These are phyloP conservation scores for Fusarium stilboides DNA, from an alignment of 2,329 filamentous ascomycete genomes.

Conservation along the genomic window DNA sequence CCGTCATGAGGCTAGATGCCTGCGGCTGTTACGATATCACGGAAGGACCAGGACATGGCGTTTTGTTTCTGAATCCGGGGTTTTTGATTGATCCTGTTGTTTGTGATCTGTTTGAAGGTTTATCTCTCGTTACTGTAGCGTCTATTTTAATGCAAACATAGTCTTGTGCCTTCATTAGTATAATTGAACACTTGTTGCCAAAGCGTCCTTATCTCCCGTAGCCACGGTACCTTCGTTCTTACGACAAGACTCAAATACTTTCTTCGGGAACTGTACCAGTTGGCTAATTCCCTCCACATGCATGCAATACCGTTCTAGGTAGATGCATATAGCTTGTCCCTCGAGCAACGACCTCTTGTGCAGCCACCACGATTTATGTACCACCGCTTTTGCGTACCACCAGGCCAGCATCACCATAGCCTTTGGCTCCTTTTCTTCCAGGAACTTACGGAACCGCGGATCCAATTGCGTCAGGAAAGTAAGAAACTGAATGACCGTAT, in stretches of 20 bases:
- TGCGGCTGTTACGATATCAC: constrained; percentile 33
- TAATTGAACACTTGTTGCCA: background rate
- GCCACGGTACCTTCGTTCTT: background rate
- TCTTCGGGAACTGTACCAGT: constrained; percentile 39
- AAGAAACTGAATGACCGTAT: constrained; percentile 62
- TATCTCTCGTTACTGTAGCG: constrained; percentile 34
- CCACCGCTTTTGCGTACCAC: constrained; percentile 68
- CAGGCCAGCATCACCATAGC: constrained; percentile 70
- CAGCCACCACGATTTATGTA: constrained; percentile 63
- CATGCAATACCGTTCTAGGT: constrained; percentile 48
- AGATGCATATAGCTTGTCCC: constrained; percentile 65
- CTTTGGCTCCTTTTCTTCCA: constrained; percentile 65
- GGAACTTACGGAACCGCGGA: constrained; percentile 59
- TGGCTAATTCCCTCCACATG: constrained; percentile 29
- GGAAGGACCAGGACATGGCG: constrained; percentile 23
- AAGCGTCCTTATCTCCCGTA: background rate
- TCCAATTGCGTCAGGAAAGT: constrained; percentile 63
- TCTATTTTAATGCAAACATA: constrained; percentile 6
- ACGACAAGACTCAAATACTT: constrained; percentile 24
- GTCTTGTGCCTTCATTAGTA: constrained; percentile 4
- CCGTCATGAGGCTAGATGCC: constrained; percentile 2
- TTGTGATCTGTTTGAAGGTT: constrained; percentile 3
- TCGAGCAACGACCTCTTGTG: constrained; percentile 62
- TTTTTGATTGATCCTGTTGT: constrained; percentile 6
- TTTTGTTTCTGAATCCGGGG: constrained; percentile 21